Conservation (phyloP, 108 stramenopile species). For the Heterococcus sp. region DNA sequence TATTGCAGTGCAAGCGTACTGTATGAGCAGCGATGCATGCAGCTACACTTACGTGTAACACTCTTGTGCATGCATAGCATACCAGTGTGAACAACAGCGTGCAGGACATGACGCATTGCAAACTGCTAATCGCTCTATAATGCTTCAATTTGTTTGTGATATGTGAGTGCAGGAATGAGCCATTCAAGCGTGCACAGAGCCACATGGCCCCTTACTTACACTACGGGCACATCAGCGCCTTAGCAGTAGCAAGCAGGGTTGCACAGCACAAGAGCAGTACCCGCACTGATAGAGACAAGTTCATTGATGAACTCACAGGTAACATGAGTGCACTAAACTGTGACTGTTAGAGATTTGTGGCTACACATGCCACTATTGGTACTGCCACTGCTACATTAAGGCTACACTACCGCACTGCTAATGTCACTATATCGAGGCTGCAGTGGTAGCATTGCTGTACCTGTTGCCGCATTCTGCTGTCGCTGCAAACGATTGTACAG, state of each 20-base stretch:
- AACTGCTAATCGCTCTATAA: neutral
- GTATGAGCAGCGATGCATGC: neutral
- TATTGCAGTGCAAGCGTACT: neutral
- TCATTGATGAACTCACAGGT: neutral
- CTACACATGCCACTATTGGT: neutral
- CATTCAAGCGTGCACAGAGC: neutral
- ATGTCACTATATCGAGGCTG: too few relatives aligned
- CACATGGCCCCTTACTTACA: slow-evolving; percentile 10
- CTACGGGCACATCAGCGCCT: slow-evolving; percentile 13
- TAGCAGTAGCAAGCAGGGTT: neutral
- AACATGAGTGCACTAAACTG: neutral
- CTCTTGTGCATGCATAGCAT: too few relatives aligned
- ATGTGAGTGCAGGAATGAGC: neutral
- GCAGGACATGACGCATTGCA: neutral
- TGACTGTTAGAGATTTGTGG: neutral
- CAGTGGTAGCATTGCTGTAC: too few relatives aligned
- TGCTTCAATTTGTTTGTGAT: neutral
- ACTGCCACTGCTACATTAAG: too few relatives aligned
- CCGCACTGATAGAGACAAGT: neutral
- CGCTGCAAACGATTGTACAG: too few relatives aligned
- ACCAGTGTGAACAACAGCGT: neutral
- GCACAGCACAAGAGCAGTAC: neutral
- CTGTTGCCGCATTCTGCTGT: too few relatives aligned
- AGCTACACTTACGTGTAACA: neutral
- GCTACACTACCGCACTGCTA: too few relatives aligned